Base-by-base conservation (phyloP, 495 filamentous ascomycete species). In the Bacidia gigantensis region DNA sequence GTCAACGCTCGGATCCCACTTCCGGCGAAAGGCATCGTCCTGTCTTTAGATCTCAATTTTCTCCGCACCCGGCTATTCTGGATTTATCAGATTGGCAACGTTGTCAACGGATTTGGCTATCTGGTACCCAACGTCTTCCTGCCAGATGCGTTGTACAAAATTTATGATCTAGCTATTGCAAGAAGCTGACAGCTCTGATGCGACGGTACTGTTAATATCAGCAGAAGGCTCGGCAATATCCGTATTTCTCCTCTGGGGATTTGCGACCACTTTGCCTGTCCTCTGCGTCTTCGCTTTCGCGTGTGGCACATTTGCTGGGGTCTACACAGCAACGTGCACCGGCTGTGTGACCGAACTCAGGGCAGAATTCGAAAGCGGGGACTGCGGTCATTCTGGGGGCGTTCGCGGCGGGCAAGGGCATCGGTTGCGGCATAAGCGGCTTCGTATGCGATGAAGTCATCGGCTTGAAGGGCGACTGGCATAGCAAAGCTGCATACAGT, bases 221-320 rank as follows among this genome's bases (percentile, higher is more conserved):
- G 71, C 76, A 1, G 47, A 74, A 5, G 80, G 78, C 1, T 70
- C 75, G 11, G 67, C 74, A 2, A 25, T 77, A 10, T 67, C 73
- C 0, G 73, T 82, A 0, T 81, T 86, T 55, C 20, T 84, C n/a
- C 58, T 84, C 40, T 86, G 83, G 81, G 82, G 81, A 0, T 62
- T 85, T 14, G 66, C 79, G 0, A 64, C 62, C 0, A 68, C 63
- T 3, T 51, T 81, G 11, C 60, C 77, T 0, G 65, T 74, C 21
- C 61, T 85, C 22, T 78, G 76, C 50, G 51, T 77, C 11, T 85
- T 85, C 54, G 72, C 69, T 26, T 55, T 86, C 11, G 54, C 77
- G 3, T 85, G 81, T 53, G 83, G 83, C 3, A 59, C 83, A 1
- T 83, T 81, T 55, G 81, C 78, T 0, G 80, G 80, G 0, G 70